Conservation (phyloP, 169 alveolate species). For the Plasmodium billcollinsi region DNA sequence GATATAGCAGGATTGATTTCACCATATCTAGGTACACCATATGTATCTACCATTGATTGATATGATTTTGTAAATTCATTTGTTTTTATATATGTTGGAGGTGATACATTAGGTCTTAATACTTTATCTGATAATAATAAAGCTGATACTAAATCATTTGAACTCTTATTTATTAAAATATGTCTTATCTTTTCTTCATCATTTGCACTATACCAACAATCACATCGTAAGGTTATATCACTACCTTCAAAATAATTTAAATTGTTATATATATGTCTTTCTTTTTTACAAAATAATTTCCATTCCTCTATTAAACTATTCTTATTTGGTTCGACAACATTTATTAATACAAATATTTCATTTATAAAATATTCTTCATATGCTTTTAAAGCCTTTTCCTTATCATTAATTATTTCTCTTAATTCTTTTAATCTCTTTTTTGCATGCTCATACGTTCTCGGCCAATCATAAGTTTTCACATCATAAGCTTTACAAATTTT, state of each 20-base stretch:
- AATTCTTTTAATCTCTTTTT: constrained; percentile 84
- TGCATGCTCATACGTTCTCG: constrained; percentile 83
- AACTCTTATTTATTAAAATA: constrained; percentile 85
- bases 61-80: constrained; percentile 93
- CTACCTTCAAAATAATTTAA: constrained; percentile 94
- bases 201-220: constrained; percentile 96
- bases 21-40: constrained; percentile 99
- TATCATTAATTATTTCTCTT: constrained; percentile 88
- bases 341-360: constrained; percentile 90
- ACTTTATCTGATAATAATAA: constrained; percentile 86
- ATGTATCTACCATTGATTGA: constrained; percentile 98
- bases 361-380: constrained; percentile 90
- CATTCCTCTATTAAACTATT: constrained; percentile 95
- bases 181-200: constrained; percentile 92
- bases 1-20: constrained; percentile 98
- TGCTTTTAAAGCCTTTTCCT: constrained; percentile 92
- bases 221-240: constrained; percentile 95
- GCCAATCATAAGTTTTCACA: constrained; percentile 91
- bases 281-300: constrained; percentile 94
- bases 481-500: constrained; percentile 94
- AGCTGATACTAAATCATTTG: constrained; percentile 88
- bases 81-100: constrained; percentile 97
- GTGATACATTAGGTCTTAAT: constrained; percentile 84
- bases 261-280: constrained; percentile 93
- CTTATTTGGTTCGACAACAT: constrained; percentile 88